A percentile compares a stretch with the other conserved stretches of the same genome.
Conservation (phyloP, 495 filamentous ascomycete species). For the Clohesyomyces aquaticus region DNA sequence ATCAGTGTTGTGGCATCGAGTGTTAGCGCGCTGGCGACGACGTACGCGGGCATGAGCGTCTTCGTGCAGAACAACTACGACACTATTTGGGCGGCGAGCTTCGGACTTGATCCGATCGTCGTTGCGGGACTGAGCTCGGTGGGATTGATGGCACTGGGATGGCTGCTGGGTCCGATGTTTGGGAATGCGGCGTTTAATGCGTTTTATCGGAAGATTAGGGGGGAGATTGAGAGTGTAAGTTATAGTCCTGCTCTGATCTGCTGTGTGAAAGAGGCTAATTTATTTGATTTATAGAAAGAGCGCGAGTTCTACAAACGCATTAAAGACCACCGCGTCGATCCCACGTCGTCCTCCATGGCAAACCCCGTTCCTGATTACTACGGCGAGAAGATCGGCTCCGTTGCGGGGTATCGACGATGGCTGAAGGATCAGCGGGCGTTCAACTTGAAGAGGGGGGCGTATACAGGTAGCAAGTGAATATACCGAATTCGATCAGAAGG, state of each 20-base stretch:
- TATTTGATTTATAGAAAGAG: conserved; percentile 68
- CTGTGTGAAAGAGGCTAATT: too few species aligned
- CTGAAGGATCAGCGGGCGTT: conserved; percentile 97
- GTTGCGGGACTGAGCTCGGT: conserved; percentile 76
- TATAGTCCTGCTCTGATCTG: too few species aligned
- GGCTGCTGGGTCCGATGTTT: conserved; percentile 81
- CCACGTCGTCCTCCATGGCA: conserved; percentile 65
- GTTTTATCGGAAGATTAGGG: conserved; percentile 65
- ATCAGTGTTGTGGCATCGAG: conserved; percentile 79
- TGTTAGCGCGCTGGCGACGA: conserved; percentile 61
- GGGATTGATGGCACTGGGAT: conserved; percentile 73
- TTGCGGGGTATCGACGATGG: conserved; percentile 89
- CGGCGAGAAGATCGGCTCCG: conserved; percentile 94
- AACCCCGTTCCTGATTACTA: conserved; percentile 79
- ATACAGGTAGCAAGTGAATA: conserved; percentile 30
- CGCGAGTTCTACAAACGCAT: conserved; percentile 87
- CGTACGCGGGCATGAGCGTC: conserved; percentile 63
- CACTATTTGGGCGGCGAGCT: conserved; percentile 63
- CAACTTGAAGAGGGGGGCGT: conserved; percentile 74
- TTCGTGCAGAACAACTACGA: conserved; percentile 71
- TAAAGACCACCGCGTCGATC: conserved; percentile 87
- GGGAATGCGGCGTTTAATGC: conserved; percentile 76
- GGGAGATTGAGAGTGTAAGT: conserved; percentile 68
- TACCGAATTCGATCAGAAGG: too few species aligned
- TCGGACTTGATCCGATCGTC: conserved; percentile 84